Evolutionary conservation across 2,329 filamentous ascomycete species (phyloP), one percentile per base, ranked within the genome.

Genomic region (Monosporascus sp.): DNA sequence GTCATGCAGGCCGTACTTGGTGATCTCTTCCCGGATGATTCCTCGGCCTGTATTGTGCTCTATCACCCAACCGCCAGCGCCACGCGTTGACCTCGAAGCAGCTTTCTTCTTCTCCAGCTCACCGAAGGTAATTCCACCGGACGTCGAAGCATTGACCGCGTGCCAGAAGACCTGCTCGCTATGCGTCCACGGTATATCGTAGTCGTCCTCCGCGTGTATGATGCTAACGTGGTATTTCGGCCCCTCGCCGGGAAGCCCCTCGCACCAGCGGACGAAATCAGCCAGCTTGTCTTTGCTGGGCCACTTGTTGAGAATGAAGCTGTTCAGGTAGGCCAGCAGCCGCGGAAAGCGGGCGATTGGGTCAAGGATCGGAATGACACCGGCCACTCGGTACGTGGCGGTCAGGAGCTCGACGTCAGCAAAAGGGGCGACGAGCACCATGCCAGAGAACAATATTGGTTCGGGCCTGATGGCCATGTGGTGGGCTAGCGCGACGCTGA

Each of bases 1-100:
- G 65, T 84, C 81, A 51, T 84, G 81, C 17, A 82, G 62, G 0
- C 81, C 81, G 57, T 77, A 75, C 62, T 79, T 80, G 5, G 80
- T 53, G 6, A 84, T 78, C 49, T 82, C 72, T 59, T 82, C 74
- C 50, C 76, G 68, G n/a, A 84, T 70, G 0, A 76, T 51, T 1
- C 81, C 81, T 34, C 70, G 70, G 9, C 64, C 54, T 0, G 75
- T 77, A 46, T 58, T 62, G 70, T 75, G 75, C 49, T 79, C 74
- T 47, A 79, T 70, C 9, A 73, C 66, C 58, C 74, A 80, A 0
- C 80, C 80, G 3, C 74, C 79, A 45, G 72, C 68, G 2, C 77
- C 79, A 6, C 78, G 61, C 25, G 73, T 66, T 3, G 60, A 61
- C 57, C 65, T 77, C 2, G 58, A 58, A 9, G 63, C 59, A 2